Conservation (phyloP, 441 rosid species). For the Erodium texanum region DNA sequence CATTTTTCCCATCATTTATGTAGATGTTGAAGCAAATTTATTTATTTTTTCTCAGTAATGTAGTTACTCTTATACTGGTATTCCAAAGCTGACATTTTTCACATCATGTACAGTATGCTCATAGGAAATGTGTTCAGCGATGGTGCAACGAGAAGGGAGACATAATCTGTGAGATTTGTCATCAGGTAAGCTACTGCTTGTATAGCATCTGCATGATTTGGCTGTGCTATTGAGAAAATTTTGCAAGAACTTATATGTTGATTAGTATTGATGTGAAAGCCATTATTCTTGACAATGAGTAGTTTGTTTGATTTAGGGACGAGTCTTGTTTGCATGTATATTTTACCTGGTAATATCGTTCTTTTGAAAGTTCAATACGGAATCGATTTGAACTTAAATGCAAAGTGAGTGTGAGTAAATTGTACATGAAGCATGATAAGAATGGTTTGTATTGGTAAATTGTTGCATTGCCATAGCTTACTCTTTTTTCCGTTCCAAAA, state of each 20-base stretch:
- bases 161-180: conserved; percentile 83
- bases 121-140: conserved; percentile 87
- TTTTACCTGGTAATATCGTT: background rate
- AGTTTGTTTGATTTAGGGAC: background rate
- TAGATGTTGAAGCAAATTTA: too few relatives aligned
- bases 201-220: background rate
- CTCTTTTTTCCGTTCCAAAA: background rate
- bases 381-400: background rate
- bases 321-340: background rate
- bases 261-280: background rate
- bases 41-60: background rate
- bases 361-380: background rate
- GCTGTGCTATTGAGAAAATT: background rate
- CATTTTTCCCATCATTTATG: too few relatives aligned
- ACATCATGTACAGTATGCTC: conserved; percentile 44
- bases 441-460: background rate
- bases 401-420: background rate
- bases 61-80: background rate
- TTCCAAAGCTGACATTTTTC: background rate
- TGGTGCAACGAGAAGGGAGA: conserved; percentile 97
- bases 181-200: conserved; percentile 40
- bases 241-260: background rate
- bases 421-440: background rate
- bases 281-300: background rate
- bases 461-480: background rate